Base-by-base conservation (phyloP, 768 basidiomycete species). In the Scleroderma citrinum region DNA sequence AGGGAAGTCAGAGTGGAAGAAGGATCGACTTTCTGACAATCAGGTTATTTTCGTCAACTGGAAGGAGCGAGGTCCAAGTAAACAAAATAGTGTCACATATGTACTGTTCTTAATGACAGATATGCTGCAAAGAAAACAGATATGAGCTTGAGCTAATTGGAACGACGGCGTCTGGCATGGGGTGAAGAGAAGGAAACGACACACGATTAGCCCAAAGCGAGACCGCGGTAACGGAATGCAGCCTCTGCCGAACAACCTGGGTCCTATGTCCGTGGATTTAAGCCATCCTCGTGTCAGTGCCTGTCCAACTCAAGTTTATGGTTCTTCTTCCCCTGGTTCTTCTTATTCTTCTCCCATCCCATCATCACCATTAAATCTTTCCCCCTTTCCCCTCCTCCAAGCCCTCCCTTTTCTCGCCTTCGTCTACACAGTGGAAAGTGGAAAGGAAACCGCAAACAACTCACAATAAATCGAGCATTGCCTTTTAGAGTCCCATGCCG, bases 11-110 rank as follows among this genome's bases (percentile, higher is more conserved):
- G 62, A 55, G 59, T 1, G 34, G 46, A 45, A 31, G 56, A 55
- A 63, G 59, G 63, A 66, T 67, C 67, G 65, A 67, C 65, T 61
- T 61, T 62, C 60, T 53, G 65, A 68, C 65, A 65, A 68, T 68
- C 65, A 49, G 54, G 53, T 55, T 46, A 56, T 55, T 54, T 54
- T 51, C 23, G 59, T 41, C 57, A 64, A 55, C 52, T 46, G 56
- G 53, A 46, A 20, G 50, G 40, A 54, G 44, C 52, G 55, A 56
- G 49, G 51, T 55, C 53, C 51, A 61, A 36, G 50, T 47, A 52
- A 56, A 51, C 31, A 32, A n/a, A n/a, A n/a, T n/a, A 32, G 31
- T 32, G 31, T 13, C 7, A 32, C 7, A 7, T 7, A 32, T 13
- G 13, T 7, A 7, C 31, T 32, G 31, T 32, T 13, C 31, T n/a